These are phyloP conservation scores for Talaromyces islandicus DNA, from an alignment of 2,329 filamentous ascomycete species.

Conservation along the genomic window DNA sequence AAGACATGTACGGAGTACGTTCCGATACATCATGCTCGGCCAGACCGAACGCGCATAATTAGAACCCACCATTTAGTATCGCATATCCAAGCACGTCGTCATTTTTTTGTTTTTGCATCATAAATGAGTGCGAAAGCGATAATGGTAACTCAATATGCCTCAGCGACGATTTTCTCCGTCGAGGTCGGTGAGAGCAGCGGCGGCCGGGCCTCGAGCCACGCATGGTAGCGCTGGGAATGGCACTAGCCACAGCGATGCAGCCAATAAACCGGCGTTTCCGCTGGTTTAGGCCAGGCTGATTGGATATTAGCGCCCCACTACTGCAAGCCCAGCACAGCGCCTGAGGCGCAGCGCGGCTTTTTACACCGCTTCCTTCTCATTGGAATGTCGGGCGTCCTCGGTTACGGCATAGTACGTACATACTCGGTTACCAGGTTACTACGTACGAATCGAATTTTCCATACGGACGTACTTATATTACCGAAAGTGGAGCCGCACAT, in stretches of 20 bases:
- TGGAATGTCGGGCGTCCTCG: neutral
- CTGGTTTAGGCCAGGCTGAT: neutral
- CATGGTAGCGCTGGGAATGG: neutral
- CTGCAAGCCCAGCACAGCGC: neutral
- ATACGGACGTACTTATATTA: neutral
- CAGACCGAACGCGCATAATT: neutral
- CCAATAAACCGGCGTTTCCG: neutral
- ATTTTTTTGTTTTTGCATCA: too few species aligned
- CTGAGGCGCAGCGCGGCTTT: neutral
- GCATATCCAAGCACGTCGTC: too few species aligned
- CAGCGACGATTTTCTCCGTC: neutral
- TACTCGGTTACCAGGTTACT: too few species aligned
- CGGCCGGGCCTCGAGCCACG: neutral
- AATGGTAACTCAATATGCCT: neutral
- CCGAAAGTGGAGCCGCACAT: neutral
- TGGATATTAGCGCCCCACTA: neutral
- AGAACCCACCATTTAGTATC: neutral
- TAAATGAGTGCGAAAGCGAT: too few species aligned
- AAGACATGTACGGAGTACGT: neutral
- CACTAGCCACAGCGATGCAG: neutral
- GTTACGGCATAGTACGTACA: too few species aligned
- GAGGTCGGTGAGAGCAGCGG: neutral
- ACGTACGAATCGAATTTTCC: too few species aligned
- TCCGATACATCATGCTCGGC: too few species aligned
- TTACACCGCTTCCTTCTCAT: neutral